phyloP scores from a whole-genome alignment of 208 protist species.

The Leishmania mexicana region DNA sequence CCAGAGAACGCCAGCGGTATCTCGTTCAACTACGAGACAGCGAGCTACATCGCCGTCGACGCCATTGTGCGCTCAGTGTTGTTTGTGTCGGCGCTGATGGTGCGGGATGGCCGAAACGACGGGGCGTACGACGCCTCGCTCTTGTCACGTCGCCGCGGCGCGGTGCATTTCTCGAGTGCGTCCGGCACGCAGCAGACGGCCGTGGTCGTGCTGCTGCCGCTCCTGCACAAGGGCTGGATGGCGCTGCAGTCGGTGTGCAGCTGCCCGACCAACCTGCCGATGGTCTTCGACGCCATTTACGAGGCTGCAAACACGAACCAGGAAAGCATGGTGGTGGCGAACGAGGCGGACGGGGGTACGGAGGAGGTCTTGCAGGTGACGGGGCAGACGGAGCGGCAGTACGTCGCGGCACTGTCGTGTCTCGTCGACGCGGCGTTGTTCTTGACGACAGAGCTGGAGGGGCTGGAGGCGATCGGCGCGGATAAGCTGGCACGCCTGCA shows the following conservation, averaged over 20 bases:
- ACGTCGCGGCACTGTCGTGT: constrained; percentile 39
- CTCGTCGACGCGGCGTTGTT: constrained; percentile 54
- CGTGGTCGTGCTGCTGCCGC: constrained; percentile 61
- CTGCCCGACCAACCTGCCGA: constrained; percentile 52
- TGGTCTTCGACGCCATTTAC: constrained; percentile 73
- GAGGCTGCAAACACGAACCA: constrained; percentile 44
- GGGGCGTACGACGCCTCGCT: constrained; percentile 38
- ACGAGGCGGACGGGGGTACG: constrained; percentile 8
- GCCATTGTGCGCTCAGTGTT: constrained; percentile 50
- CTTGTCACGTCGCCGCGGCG: constrained; percentile 34
- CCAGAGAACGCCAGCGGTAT: constrained; percentile 57
- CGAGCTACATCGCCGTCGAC: constrained; percentile 51
- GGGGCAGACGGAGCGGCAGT: constrained; percentile 38
- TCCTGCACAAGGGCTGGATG: constrained; percentile 83
- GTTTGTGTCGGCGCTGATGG: constrained; percentile 39
- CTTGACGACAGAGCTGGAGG: constrained; percentile 58
- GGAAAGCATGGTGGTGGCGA: constrained; percentile 37
- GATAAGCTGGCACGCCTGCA: constrained; percentile 49
- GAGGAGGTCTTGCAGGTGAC: constrained; percentile 42
- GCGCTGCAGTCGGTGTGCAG: constrained; percentile 49
- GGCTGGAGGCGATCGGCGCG: constrained; percentile 40
- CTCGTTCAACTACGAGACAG: constrained; percentile 62
- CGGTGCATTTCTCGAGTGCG: constrained; percentile 39
- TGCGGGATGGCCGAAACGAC: constrained; percentile 53
- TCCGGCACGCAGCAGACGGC: constrained; percentile 54